Evolutionary conservation across 108 stramenopile species (phyloP), one percentile per base, ranked within the genome.

Genomic region (Skeletonema tropicum): DNA sequence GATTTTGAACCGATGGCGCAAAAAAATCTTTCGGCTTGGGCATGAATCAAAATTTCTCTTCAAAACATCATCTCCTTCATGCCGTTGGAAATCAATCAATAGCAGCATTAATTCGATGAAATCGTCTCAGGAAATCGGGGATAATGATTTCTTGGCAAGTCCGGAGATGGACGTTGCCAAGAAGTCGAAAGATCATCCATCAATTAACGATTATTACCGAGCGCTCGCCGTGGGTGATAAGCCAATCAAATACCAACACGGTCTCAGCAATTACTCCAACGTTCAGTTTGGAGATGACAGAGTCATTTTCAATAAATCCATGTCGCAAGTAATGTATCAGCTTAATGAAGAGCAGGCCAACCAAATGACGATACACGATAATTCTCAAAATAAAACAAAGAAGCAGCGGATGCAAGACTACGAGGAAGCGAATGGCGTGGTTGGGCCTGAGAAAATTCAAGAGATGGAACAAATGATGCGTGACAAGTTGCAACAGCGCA

Each of bases 401-500:
- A 75, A 74, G 45, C 85, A 86, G 64, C 74, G 84, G 23, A 73
- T 67, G 64, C 69, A 76, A 42, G 85, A 89, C 55, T 89, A 89
- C 52, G 74, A 84, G 46, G 88, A 89, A 66, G 88, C 88, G 5
- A 77, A 80, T 57, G 73, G 64, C 55, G 78, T 86, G n/a, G 88
- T 89, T 39, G 88, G 88, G 14, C 60, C 57, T 15, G 35, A 73
- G n/a, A 86, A 86, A 60, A 89, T 89, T 45, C 57, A 75, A 63
- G 85, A 86, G 64, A 85, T 89, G 85, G 88, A 89, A 52, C 83
- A 86, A 67, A 86, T 86, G 83, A 89, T 89, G 88, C 71, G 86
- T 52, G 88, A 89, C 71, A 89, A 89, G 42, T 67, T 89, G 46
- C 86, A 82, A 48, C 88, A 89, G 46, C 67, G 88, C 57, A 86